Percentiles rank a stretch among this genome's conserved stretches.
Evolutionary conservation across 1,284 basidiomycete genomes (phyloP).

Genomic region (Cutaneotrichosporon curvatum): DNA sequence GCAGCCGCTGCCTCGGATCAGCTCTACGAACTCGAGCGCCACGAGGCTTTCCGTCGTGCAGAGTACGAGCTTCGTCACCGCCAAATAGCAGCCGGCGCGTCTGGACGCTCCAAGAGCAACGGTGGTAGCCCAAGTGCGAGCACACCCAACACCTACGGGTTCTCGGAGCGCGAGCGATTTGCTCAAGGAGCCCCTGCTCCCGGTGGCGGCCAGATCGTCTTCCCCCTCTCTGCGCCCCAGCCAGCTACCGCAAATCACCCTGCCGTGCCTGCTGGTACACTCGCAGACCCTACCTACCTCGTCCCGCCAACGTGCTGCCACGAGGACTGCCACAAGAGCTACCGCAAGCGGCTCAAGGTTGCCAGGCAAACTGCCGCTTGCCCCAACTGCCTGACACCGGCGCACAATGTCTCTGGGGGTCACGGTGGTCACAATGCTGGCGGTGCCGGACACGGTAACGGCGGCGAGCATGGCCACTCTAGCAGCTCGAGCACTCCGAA

Average conservation of each 20-base stretch:
- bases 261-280: slow-evolving; percentile 44
- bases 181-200: slow-evolving; percentile 31
- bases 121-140: slow-evolving; percentile 57
- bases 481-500: slow-evolving; percentile 40
- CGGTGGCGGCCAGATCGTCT: slow-evolving; percentile 40
- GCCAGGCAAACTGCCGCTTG: slow-evolving; percentile 46
- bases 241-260: slow-evolving; percentile 42
- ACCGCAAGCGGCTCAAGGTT: slow-evolving; percentile 48
- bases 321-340: slow-evolving; percentile 50
- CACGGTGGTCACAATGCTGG: slow-evolving; percentile 21
- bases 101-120: slow-evolving; percentile 45
- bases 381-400: slow-evolving; percentile 40
- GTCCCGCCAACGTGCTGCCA: slow-evolving; percentile 49
- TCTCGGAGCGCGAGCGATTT: slow-evolving; percentile 39
- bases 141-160: slow-evolving; percentile 23
- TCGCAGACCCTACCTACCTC: slow-evolving; percentile 47
- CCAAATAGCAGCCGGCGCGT: slow-evolving; percentile 45
- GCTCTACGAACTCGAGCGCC: slow-evolving; percentile 73
- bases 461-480: slow-evolving; percentile 31
- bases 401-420: slow-evolving; percentile 16
- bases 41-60: slow-evolving; percentile 71
- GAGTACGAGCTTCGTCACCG: slow-evolving; percentile 72
- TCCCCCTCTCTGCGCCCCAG: slow-evolving; percentile 43
- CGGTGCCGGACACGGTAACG: slow-evolving; percentile 19
- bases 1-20: slow-evolving; percentile 78